Conservation (phyloP, 225 moss, liverwort and hornwort species). For the Asterella californica region DNA sequence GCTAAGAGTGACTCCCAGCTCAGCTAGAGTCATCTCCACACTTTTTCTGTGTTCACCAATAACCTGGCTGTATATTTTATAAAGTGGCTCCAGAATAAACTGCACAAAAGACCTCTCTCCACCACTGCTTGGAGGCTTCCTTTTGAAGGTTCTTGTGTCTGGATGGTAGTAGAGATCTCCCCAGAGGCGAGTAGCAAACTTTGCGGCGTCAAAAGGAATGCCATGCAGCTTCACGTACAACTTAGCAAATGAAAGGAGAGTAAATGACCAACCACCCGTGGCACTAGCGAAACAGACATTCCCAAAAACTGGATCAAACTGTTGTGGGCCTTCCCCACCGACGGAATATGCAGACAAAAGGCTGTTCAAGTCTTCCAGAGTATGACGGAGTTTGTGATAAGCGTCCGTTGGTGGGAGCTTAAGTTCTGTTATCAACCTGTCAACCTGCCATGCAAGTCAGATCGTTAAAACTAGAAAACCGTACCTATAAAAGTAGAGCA, state of each 20-base stretch:
- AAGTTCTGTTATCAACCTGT: slow-evolving; percentile 95
- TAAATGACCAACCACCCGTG: slow-evolving; percentile 98
- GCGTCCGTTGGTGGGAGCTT: slow-evolving; percentile 98
- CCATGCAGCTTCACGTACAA: slow-evolving; percentile 94
- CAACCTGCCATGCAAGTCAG: slow-evolving; percentile 56
- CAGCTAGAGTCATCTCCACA: slow-evolving; percentile 74
- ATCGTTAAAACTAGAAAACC: neutral
- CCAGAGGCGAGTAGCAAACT: slow-evolving; percentile 89
- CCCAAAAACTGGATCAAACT: slow-evolving; percentile 84
- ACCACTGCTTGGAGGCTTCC: slow-evolving; percentile 67
- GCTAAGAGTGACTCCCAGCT: slow-evolving; percentile 84
- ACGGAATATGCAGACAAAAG: slow-evolving; percentile 63
- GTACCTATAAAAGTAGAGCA: neutral
- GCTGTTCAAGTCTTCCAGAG: slow-evolving; percentile 85
- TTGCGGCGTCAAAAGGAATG: slow-evolving; percentile 79
- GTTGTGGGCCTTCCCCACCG: slow-evolving; percentile 57
- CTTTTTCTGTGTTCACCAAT: slow-evolving; percentile 92
- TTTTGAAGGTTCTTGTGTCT: slow-evolving; percentile 75
- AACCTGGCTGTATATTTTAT: slow-evolving; percentile 98
- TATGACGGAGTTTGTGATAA: slow-evolving; percentile 94
- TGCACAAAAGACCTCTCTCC: slow-evolving; percentile 98
- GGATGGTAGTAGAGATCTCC: slow-evolving; percentile 84
- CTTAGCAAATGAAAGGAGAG: slow-evolving; percentile 92
- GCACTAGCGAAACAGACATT: slow-evolving; percentile 99
- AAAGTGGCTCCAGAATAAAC: slow-evolving; percentile 87